Percentiles rank a stretch among this genome's conserved stretches.
These are phyloP conservation scores for Kalmusia sp. DNA, from an alignment of 2,329 filamentous ascomycete species.

Conservation along the genomic window DNA sequence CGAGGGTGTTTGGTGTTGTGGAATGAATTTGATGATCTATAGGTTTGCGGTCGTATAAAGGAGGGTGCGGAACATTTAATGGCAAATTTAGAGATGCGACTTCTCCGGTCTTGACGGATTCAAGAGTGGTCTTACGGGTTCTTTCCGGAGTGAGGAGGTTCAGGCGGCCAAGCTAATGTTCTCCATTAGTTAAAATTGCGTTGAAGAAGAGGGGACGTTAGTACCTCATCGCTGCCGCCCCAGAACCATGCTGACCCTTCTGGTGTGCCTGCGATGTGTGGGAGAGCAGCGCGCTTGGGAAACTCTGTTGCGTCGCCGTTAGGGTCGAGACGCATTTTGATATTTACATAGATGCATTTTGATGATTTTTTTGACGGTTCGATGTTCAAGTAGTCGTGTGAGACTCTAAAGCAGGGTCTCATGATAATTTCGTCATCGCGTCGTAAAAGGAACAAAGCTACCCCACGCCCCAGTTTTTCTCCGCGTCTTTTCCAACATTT, in stretches of 20 bases:
- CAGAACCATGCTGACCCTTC: constrained; percentile 32
- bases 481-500: too few species aligned
- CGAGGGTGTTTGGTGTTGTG: constrained; percentile 25
- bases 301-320: constrained; percentile 26
- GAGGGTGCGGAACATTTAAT: constrained; percentile 59
- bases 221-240: constrained; percentile 27
- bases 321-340: too few species aligned
- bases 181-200: too few species aligned
- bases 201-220: too few species aligned
- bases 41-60: constrained; percentile 63
- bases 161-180: constrained; percentile 67
- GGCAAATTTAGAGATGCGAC: constrained; percentile 67
- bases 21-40: constrained; percentile 52
- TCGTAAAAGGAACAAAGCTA: too few species aligned
- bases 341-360: too few species aligned
- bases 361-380: too few species aligned
- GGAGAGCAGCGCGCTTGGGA: constrained; percentile 27
- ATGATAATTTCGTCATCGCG: too few species aligned
- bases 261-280: constrained; percentile 29
- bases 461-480: too few species aligned
- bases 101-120: constrained; percentile 59
- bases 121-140: constrained; percentile 58
- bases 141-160: constrained; percentile 66
- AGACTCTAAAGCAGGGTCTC: too few species aligned
- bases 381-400: too few species aligned